These are phyloP conservation scores for Pulveroboletus sp. DNA, from an alignment of 768 basidiomycete species.

Conservation along the genomic window DNA sequence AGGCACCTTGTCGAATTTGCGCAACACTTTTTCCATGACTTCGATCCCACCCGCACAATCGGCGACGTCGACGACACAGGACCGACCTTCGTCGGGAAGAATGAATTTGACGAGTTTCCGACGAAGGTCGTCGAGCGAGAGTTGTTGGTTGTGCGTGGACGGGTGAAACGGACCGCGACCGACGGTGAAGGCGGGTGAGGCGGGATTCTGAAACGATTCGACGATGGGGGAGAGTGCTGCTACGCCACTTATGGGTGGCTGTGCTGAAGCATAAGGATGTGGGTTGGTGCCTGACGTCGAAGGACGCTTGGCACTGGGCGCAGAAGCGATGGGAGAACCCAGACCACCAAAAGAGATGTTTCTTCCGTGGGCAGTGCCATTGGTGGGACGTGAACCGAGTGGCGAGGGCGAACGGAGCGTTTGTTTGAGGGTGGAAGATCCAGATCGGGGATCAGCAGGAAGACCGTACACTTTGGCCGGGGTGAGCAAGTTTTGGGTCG, in stretches of 20 bases:
- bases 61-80: constrained; percentile 75
- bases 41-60: constrained; percentile 82
- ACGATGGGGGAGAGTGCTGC: constrained; percentile 72
- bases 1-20: constrained; percentile 76
- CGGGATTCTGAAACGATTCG: constrained; percentile 55
- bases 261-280: constrained; percentile 63
- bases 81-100: constrained; percentile 77
- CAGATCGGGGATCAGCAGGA: constrained; percentile 61
- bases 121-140: constrained; percentile 74
- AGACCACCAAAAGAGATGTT: constrained; percentile 49
- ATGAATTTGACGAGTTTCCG: constrained; percentile 87
- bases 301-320: constrained; percentile 39
- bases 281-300: constrained; percentile 40
- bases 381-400: constrained; percentile 38
- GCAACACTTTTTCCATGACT: constrained; percentile 83
- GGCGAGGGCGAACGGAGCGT: constrained; percentile 38
- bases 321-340: constrained; percentile 37
- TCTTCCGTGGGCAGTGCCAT: constrained; percentile 47
- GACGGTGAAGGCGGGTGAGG: constrained; percentile 55
- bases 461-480: constrained; percentile 55
- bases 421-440: constrained; percentile 40
- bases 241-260: constrained; percentile 37
- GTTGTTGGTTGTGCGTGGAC: constrained; percentile 37
- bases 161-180: constrained; percentile 62
- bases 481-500: constrained; percentile 39